Conservation (phyloP, 2,329 filamentous ascomycete species). For the Lecanicillium sp. region DNA sequence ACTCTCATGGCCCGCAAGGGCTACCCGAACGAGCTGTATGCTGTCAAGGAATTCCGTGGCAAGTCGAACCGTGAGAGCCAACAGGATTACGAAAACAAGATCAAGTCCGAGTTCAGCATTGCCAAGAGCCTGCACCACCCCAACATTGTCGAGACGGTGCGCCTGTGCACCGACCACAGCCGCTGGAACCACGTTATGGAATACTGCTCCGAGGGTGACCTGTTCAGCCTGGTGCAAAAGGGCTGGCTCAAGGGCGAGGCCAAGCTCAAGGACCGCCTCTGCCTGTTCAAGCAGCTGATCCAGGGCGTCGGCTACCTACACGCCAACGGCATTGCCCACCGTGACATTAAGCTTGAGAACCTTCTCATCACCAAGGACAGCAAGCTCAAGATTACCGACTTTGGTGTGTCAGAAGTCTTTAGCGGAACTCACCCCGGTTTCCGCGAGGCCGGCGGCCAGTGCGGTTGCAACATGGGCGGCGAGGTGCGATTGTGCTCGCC, state of each 20-base stretch:
- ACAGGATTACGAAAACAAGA: conserved; percentile 76
- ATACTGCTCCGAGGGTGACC: conserved; percentile 74
- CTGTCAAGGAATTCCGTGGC: conserved; percentile 80
- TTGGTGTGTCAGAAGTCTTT: conserved; percentile 84
- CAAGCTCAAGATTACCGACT: conserved; percentile 85
- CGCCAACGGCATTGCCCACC: conserved; percentile 76
- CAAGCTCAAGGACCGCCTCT: conserved; percentile 62
- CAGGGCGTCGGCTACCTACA: conserved; percentile 80
- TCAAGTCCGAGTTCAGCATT: conserved; percentile 86
- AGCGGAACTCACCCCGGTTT: conserved; percentile 73
- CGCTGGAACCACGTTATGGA: conserved; percentile 94
- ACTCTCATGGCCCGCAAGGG: conserved; percentile 71
- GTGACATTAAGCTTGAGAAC: conserved; percentile 88
- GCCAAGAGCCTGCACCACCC: conserved; percentile 79
- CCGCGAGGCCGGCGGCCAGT: conserved; percentile 63
- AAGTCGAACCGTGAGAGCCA: conserved; percentile 62
- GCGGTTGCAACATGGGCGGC: conserved; percentile 61
- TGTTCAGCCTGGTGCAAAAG: conserved; percentile 68
- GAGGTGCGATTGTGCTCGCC: conserved; percentile 65
- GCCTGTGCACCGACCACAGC: conserved; percentile 65
- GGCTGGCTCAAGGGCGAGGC: conserved; percentile 59
- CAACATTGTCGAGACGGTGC: conserved; percentile 76
- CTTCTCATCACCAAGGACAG: conserved; percentile 71
- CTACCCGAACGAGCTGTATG: conserved; percentile 58
- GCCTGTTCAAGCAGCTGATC: conserved; percentile 83